These are phyloP conservation scores for Lodderomyces beijingensis DNA, from an alignment of 1,139 yeast genomes.

Conservation along the genomic window DNA sequence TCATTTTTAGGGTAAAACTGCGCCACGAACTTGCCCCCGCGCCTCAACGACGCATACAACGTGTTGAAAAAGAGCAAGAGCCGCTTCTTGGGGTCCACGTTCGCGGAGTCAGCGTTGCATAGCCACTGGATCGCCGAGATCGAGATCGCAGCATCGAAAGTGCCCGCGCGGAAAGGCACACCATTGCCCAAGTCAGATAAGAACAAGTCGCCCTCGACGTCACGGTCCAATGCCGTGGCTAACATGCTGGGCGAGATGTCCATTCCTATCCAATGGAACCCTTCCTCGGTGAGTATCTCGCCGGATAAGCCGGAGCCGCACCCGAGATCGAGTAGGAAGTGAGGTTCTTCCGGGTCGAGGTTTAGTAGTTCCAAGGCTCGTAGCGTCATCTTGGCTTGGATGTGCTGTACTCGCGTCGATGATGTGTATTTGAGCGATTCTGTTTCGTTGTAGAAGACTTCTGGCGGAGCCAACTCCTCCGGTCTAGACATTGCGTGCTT, in stretches of 20 bases:
- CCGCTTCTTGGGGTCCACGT: conserved; percentile 84
- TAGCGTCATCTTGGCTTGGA: conserved; percentile 95
- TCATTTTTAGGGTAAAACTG: conserved; percentile 96
- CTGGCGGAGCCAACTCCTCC: conserved; percentile 96
- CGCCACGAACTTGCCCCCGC: conserved; percentile 97
- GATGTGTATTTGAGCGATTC: conserved; percentile 89
- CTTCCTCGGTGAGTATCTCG: conserved; percentile 89
- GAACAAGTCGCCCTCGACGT: conserved; percentile 88
- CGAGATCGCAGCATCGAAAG: conserved; percentile 95
- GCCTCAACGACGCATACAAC: conserved; percentile 74
- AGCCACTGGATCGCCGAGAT: conserved; percentile 97
- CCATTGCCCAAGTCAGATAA: conserved; percentile 92
- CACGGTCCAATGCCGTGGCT: conserved; percentile 89
- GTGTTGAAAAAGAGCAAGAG: conserved; percentile 80
- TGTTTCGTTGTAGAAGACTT: conserved; percentile 83
- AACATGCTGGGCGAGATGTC: conserved; percentile 96
- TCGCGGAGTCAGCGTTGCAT: conserved; percentile 86
- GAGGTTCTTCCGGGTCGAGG: conserved; percentile 57
- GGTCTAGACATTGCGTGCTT: conserved; percentile 83
- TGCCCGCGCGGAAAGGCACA: conserved; percentile 91
- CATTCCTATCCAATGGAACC: conserved; percentile 94
- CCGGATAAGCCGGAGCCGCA: conserved; percentile 98
- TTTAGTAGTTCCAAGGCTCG: conserved; percentile 86
- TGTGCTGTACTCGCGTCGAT: conserved; percentile 94
- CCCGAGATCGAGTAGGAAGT: conserved; percentile 83